These are phyloP conservation scores for Agrocybe pediades DNA, from an alignment of 768 basidiomycete genomes.

Conservation along the genomic window DNA sequence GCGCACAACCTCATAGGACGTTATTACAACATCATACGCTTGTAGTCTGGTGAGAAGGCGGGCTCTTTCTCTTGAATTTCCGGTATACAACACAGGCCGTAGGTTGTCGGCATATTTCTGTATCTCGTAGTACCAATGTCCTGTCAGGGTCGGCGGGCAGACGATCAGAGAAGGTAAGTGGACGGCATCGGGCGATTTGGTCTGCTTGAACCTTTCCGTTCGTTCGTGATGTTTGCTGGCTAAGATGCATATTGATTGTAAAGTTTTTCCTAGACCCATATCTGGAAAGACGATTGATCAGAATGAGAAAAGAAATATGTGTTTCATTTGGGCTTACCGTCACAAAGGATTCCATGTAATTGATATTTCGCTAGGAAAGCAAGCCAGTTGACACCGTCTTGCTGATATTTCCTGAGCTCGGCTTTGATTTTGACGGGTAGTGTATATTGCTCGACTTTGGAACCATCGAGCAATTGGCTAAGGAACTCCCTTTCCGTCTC, in stretches of 20 bases:
- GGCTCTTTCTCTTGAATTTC: conserved; percentile 80
- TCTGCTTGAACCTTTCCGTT: conserved; percentile 62
- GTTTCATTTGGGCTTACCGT: conserved; percentile 59
- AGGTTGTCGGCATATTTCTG: conserved; percentile 88
- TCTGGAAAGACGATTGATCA: conserved; percentile 48
- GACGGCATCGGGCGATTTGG: conserved; percentile 70
- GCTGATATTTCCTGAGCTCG: conserved; percentile 95
- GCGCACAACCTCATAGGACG: conserved; percentile 96
- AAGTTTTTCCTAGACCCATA: conserved; percentile 98
- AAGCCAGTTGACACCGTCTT: conserved; percentile 98
- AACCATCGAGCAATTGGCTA: conserved; percentile 91
- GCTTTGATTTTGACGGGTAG: conserved; percentile 90
- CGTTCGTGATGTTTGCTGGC: conserved; percentile 94
- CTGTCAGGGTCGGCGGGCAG: conserved; percentile 96
- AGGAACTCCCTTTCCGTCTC: conserved; percentile 90
- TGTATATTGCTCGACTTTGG: conserved; percentile 87
- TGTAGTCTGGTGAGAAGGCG: conserved; percentile 65
- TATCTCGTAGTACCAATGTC: conserved; percentile 99
- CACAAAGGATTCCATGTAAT: conserved; percentile 95
- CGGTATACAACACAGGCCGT: conserved; percentile 85
- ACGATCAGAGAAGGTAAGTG: conserved; percentile 94
- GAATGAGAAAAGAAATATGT: not conserved
- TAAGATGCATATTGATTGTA: conserved; percentile 97
- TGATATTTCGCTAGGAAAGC: conserved; percentile 98
- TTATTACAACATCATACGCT: conserved; percentile 88